Evolutionary conservation across 805 yeast genomes (phyloP).

Genomic region (Candida tallmaniae): DNA sequence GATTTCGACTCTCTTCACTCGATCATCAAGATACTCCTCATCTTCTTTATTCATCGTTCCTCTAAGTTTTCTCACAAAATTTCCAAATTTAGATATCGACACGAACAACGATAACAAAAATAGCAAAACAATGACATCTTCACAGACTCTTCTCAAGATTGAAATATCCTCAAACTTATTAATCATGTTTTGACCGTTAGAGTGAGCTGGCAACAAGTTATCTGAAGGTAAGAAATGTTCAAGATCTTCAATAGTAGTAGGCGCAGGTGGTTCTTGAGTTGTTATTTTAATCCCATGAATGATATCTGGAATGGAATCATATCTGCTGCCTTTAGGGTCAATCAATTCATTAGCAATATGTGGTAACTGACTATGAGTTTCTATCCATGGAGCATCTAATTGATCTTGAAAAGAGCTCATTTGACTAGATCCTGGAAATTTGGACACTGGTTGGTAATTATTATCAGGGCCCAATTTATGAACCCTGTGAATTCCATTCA

Average conservation of each 20-base stretch:
- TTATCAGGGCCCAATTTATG: conserved; percentile 24
- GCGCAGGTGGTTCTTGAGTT: conserved; percentile 4
- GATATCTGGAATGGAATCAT: conserved; percentile 18
- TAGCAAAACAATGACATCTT: conserved; percentile 46
- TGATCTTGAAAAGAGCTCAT: no score
- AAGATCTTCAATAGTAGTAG: conserved; percentile 8
- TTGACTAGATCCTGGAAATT: conserved; percentile 16
- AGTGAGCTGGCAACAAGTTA: conserved; percentile 4
- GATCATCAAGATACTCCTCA: conserved; percentile 1
- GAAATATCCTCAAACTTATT: conserved; percentile 4
- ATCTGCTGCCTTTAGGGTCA: not conserved
- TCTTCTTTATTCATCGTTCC: not conserved
- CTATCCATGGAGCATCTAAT: not conserved
- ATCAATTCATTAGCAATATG: not conserved
- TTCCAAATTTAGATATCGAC: conserved; percentile 32
- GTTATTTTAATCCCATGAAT: conserved; percentile 37
- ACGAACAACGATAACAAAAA: conserved; percentile 32
- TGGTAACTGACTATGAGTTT: not conserved
- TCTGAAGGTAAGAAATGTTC: conserved; percentile 1
- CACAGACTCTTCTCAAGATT: conserved; percentile 34
- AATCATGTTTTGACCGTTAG: not conserved
- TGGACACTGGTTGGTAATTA: conserved; percentile 34
- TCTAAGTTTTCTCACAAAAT: conserved; percentile 14
- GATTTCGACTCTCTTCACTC: not conserved
- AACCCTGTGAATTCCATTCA: conserved; percentile 34